A percentile compares a stretch with the other conserved stretches of the same genome.
phyloP scores from a whole-genome alignment of 768 basidiomycete species.

The Dictyophora rubrovolvata region DNA sequence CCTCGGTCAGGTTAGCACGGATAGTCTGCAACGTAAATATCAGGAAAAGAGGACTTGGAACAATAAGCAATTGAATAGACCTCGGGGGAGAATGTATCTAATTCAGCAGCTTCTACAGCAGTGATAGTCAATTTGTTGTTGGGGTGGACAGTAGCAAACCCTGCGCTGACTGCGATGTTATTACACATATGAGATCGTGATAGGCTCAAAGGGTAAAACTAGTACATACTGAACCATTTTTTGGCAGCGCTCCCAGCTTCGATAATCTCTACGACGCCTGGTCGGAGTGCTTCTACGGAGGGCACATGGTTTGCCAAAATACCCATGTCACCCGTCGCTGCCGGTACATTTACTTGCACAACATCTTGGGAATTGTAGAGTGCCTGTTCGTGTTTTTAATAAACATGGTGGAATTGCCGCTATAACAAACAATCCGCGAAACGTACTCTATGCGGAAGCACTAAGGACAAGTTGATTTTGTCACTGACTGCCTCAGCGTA shows the following conservation, averaged over 20 bases:
- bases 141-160: slow-evolving; percentile 96
- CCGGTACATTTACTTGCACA: slow-evolving; percentile 90
- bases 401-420: neutral
- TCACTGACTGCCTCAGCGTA: slow-evolving; percentile 80
- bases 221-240: slow-evolving; percentile 90
- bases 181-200: neutral
- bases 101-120: slow-evolving; percentile 88
- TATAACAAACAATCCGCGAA: slow-evolving; percentile 4
- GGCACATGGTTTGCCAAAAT: slow-evolving; percentile 98
- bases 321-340: slow-evolving; percentile 96
- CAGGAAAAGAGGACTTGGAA: neutral
- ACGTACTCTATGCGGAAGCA: slow-evolving; percentile 89
- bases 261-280: slow-evolving; percentile 91
- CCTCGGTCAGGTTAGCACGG: slow-evolving; percentile 82
- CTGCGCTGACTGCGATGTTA: slow-evolving; percentile 74
- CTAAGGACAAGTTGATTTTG: slow-evolving; percentile 87
- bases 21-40: slow-evolving; percentile 50
- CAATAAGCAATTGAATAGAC: slow-evolving; percentile 32
- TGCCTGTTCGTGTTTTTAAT: slow-evolving; percentile 39
- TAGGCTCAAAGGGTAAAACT: neutral
- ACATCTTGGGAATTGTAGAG: slow-evolving; percentile 89
- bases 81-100: slow-evolving; percentile 86
- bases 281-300: slow-evolving; percentile 89
- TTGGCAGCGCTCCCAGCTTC: slow-evolving; percentile 68
- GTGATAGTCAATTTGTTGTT: slow-evolving; percentile 96